These are phyloP conservation scores for Paramyrothecium roridum DNA, from an alignment of 2,329 filamentous ascomycete genomes.

Conservation along the genomic window DNA sequence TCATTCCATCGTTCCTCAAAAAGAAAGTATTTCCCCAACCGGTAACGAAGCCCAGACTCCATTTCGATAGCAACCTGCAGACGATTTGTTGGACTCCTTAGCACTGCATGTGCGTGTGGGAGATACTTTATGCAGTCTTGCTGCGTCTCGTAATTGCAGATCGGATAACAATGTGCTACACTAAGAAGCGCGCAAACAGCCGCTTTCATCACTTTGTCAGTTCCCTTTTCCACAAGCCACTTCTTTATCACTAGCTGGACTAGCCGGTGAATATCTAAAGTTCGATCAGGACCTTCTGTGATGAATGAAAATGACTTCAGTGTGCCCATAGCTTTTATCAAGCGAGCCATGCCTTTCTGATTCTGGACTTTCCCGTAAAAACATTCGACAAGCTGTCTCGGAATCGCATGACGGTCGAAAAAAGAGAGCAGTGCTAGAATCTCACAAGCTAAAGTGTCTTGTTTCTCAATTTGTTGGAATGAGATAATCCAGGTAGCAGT, in stretches of 20 bases:
- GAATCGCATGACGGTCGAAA: constrained; percentile 5
- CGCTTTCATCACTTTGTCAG: background rate
- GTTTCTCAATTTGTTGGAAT: constrained; percentile 22
- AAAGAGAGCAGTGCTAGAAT: constrained; percentile 24
- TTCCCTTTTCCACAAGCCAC: constrained; percentile 16
- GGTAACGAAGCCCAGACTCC: constrained; percentile 8
- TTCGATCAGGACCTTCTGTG: constrained; percentile 9
- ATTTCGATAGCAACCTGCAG: constrained; percentile 6
- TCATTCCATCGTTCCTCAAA: constrained; percentile 7
- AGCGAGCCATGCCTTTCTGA: constrained; percentile 10
- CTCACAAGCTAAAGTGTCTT: constrained; percentile 19
- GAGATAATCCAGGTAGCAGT: constrained; percentile 30
- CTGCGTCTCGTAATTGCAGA: constrained; percentile 9
- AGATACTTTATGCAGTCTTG: constrained; percentile 16
- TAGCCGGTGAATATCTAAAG: constrained; percentile 26
- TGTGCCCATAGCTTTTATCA: constrained; percentile 19
- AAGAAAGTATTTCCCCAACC: constrained; percentile 1
- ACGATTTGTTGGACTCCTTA: background rate
- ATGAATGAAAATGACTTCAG: constrained; percentile 27
- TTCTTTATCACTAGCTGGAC: constrained; percentile 25
- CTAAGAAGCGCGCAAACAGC: constrained; percentile 2
- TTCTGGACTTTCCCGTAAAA: background rate
- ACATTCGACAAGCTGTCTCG: background rate
- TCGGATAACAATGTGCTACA: constrained; percentile 9
- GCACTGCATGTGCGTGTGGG: constrained; percentile 11